These are phyloP conservation scores for Forsythia viridissima DNA, from an alignment of 257 asterid species.

Conservation along the genomic window DNA sequence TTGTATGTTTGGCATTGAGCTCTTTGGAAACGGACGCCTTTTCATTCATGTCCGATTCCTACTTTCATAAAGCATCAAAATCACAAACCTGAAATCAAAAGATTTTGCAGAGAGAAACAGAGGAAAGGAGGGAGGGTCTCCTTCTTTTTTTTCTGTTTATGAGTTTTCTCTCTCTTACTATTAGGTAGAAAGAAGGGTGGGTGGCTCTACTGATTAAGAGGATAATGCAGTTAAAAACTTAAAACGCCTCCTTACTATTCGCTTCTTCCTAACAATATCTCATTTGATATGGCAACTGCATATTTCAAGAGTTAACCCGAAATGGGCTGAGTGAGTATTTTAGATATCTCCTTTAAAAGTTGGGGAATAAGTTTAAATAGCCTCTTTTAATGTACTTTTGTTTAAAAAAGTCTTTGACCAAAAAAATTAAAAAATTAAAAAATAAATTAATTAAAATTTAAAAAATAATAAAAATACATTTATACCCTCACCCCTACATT, in stretches of 20 bases:
- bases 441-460: no score
- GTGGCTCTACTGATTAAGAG: neutral
- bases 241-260: neutral
- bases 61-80: conserved; percentile 7
- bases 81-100: neutral
- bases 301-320: no score
- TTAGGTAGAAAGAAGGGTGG: no score
- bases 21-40: conserved; percentile 86
- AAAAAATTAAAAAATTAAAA: no score
- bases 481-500: no score
- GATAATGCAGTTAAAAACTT: neutral
- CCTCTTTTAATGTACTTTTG: no score
- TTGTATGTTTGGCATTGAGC: conserved; percentile 77
- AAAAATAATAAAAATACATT: no score
- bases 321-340: no score
- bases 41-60: conserved; percentile 55
- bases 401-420: no score
- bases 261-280: neutral
- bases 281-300: no score
- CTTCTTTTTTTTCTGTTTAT: neutral
- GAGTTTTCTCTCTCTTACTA: neutral
- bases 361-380: no score
- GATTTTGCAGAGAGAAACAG: neutral
- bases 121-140: neutral
- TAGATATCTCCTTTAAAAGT: no score